These are phyloP conservation scores for Aspergillus cristatus DNA, from an alignment of 495 filamentous ascomycete species.

Conservation along the genomic window DNA sequence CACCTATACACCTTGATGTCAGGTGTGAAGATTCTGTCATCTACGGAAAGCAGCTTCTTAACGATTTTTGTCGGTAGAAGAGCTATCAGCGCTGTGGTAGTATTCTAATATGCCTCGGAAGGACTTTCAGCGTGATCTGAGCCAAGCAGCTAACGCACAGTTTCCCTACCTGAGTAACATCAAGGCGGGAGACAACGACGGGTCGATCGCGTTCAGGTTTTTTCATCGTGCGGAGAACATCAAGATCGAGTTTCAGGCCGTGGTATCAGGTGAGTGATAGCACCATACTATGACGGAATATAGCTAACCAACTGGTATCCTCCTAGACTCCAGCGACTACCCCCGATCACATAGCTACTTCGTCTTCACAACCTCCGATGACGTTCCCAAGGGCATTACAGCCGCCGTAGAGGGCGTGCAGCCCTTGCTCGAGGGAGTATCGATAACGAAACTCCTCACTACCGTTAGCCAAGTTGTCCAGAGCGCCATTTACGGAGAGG, in stretches of 20 bases:
- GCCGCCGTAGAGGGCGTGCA: conserved; percentile 35
- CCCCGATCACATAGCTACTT: conserved; percentile 52
- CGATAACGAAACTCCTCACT: conserved; percentile 24
- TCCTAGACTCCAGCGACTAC: conserved; percentile 54
- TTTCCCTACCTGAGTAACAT: conserved; percentile 38
- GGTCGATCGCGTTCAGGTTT: conserved; percentile 43
- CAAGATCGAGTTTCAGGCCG: conserved; percentile 41
- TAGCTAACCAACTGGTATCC: conserved; percentile 5
- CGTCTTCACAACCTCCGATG: conserved; percentile 47
- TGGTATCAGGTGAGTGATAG: conserved; percentile 43
- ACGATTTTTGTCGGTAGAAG: too few species aligned
- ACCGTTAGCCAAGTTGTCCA: conserved; percentile 31
- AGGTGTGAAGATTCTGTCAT: too few species aligned
- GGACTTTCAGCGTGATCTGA: conserved; percentile 44
- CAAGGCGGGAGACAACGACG: conserved; percentile 49
- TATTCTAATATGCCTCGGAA: conserved; percentile 55
- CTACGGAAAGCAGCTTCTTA: too few species aligned
- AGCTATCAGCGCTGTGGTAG: too few species aligned
- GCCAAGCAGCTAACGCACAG: conserved; percentile 21
- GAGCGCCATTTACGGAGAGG: conserved; percentile 15
- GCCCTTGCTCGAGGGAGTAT: conserved; percentile 13
- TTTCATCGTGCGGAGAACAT: conserved; percentile 4
- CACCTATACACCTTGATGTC: too few species aligned
- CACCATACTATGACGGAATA: neutral
- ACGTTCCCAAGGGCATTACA: conserved; percentile 35